phyloP scores from a whole-genome alignment of 345 rosid species.

The Theobroma cacao region DNA sequence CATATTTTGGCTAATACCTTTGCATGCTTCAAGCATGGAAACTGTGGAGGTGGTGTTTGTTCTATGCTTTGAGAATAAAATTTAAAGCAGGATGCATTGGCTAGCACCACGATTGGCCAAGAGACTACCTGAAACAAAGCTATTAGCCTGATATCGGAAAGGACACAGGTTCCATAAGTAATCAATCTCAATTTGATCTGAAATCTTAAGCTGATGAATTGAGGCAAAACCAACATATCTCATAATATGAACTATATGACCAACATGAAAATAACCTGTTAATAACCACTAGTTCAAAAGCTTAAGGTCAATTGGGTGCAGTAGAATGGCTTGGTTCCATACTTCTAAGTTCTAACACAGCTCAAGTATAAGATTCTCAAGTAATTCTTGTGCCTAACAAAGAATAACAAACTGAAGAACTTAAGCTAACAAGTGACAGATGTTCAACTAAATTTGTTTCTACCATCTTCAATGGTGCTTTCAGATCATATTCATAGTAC shows the following conservation, averaged over 20 bases:
- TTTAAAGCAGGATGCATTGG: background rate
- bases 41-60: background rate
- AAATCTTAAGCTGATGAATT: background rate
- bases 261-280: background rate
- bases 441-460: background rate
- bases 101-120: background rate
- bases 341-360: background rate
- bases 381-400: background rate
- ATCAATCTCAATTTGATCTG: background rate
- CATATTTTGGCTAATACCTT: background rate
- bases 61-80: background rate
- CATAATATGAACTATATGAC: background rate
- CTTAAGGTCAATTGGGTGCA: background rate
- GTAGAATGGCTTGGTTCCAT: background rate
- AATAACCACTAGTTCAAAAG: background rate
- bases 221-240: background rate
- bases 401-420: background rate
- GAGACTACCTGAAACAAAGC: background rate
- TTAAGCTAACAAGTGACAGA: background rate
- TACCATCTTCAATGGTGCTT: background rate
- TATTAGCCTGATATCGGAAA: background rate
- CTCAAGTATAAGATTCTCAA: background rate
- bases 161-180: background rate
- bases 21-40: background rate
- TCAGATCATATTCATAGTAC: background rate